A percentile compares a stretch with the other conserved stretches of the same genome.
phyloP scores from a whole-genome alignment of 345 rosid genomes.

The Brassica cretica region DNA sequence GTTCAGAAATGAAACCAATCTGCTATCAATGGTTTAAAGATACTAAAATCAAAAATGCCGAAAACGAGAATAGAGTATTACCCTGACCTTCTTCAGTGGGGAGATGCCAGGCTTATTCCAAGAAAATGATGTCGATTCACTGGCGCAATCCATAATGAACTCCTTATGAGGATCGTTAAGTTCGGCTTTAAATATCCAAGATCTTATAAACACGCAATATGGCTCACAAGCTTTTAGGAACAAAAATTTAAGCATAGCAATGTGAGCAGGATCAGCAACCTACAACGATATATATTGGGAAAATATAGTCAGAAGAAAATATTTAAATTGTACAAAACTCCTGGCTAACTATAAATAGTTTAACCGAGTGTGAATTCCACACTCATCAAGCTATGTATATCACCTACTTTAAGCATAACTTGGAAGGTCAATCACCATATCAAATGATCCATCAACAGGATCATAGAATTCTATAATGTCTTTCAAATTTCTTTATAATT shows the following conservation, averaged over 20 bases:
- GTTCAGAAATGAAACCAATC: conserved; percentile 27
- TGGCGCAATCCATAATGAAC: conserved; percentile 62
- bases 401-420: conserved; percentile 11
- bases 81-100: conserved; percentile 53
- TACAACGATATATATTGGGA: conserved; percentile 28
- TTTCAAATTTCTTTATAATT: not conserved
- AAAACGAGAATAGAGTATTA: conserved; percentile 39
- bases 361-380: not conserved
- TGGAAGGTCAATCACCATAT: conserved; percentile 25
- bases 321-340: not conserved
- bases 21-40: conserved; percentile 8
- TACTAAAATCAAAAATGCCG: not conserved
- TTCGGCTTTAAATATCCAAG: conserved; percentile 92
- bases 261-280: conserved; percentile 86
- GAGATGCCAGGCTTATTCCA: conserved; percentile 50
- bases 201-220: conserved; percentile 77
- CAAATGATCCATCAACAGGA: too few relatives aligned
- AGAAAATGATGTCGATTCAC: conserved; percentile 35
- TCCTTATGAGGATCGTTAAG: conserved; percentile 80
- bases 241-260: conserved; percentile 73
- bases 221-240: conserved; percentile 82
- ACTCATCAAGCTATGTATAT: conserved; percentile 5
- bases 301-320: conserved; percentile 14
- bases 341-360: not conserved
- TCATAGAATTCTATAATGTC: conserved; percentile 8